phyloP scores from a whole-genome alignment of 1,139 yeast species.

The Debaryomyces sp. region DNA sequence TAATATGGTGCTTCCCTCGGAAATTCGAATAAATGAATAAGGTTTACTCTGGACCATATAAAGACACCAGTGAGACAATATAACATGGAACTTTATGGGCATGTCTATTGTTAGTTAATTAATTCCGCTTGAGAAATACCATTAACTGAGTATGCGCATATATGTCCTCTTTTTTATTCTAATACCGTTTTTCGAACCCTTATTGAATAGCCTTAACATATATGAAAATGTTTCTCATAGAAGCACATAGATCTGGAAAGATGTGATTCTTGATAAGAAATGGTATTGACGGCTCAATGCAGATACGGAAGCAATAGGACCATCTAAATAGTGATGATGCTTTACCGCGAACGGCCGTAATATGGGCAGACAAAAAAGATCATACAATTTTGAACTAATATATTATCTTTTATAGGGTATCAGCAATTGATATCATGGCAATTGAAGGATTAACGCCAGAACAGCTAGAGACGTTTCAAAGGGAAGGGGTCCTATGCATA shows the following conservation, averaged over 20 bases:
- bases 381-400: not conserved
- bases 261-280: not conserved
- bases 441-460: conserved; percentile 25
- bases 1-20: not conserved
- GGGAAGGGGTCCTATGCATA: conserved; percentile 66
- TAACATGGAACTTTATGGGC: not conserved
- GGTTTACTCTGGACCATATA: not conserved
- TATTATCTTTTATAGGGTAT: not conserved
- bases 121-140: not conserved
- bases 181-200: not conserved
- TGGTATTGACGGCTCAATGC: not conserved
- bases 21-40: not conserved
- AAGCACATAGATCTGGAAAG: too few relatives aligned
- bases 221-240: not conserved
- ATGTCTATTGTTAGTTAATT: not conserved
- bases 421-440: not conserved
- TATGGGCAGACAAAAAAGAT: not conserved
- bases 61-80: not conserved
- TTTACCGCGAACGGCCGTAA: not conserved
- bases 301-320: not conserved
- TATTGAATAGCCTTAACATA: not conserved
- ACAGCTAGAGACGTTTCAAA: conserved; percentile 48
- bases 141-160: not conserved
- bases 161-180: not conserved
- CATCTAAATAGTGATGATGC: not conserved